Evolutionary conservation across 116 monocot species (phyloP).

Genomic region (Phalaenopsis hybrid): DNA sequence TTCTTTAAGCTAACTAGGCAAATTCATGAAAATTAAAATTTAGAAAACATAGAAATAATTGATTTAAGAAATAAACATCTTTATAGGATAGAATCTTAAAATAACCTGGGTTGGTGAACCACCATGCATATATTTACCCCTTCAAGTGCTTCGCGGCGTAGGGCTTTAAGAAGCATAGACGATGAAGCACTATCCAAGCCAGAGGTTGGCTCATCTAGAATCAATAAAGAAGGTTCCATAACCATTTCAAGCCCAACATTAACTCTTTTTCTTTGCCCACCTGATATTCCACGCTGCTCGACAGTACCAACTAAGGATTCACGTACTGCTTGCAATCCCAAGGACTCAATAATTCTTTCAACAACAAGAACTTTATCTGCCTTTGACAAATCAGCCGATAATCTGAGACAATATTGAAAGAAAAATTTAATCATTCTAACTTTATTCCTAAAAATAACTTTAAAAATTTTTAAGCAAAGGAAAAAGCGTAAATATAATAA

Average conservation of each 20-base stretch:
- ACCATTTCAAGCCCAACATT: slow-evolving; percentile 99
- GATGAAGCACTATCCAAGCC: slow-evolving; percentile 97
- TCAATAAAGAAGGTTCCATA: slow-evolving; percentile 93
- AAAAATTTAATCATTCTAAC: neutral
- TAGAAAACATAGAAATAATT: neutral
- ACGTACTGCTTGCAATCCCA: slow-evolving; percentile 74
- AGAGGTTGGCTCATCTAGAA: slow-evolving; percentile 97
- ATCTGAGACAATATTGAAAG: slow-evolving; percentile 35
- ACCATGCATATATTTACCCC: slow-evolving; percentile 95
- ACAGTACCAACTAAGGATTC: slow-evolving; percentile 99
- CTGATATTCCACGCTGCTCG: slow-evolving; percentile 95
- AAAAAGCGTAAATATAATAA: neutral
- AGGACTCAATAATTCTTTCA: slow-evolving; percentile 94
- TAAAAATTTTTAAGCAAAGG: neutral
- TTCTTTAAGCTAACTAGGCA: neutral
- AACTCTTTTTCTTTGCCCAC: slow-evolving; percentile 92
- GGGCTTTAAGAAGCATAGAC: slow-evolving; percentile 74
- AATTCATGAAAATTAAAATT: neutral
- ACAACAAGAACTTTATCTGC: slow-evolving; percentile 96
- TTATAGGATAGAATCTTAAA: slow-evolving; percentile 10
- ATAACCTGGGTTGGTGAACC: slow-evolving; percentile 94
- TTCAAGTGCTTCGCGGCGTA: slow-evolving; percentile 87
- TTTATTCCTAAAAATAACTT: neutral
- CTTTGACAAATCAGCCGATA: slow-evolving; percentile 78
- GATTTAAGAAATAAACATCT: slow-evolving; percentile 1